Percentiles rank a stretch among this genome's conserved stretches.
Conservation (phyloP, 1,284 basidiomycete species). For the Phellopilus nigrolimitatus region DNA sequence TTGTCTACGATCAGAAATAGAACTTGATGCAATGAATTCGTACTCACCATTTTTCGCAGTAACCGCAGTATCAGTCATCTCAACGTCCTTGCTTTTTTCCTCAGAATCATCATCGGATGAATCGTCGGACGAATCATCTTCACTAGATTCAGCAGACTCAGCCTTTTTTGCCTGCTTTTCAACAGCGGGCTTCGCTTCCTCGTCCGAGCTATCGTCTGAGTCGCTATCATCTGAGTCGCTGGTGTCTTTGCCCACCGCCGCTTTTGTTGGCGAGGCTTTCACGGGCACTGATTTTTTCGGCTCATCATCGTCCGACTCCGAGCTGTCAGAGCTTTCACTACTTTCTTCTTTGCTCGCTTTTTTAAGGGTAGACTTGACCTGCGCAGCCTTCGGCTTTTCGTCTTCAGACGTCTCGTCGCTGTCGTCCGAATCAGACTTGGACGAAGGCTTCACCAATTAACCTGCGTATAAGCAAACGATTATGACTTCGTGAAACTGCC, state of each 20-base stretch:
- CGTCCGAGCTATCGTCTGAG: slow-evolving; percentile 15
- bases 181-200: slow-evolving; percentile 22
- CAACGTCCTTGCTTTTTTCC: slow-evolving; percentile 37
- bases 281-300: slow-evolving; percentile 22
- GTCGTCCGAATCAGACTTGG: slow-evolving; percentile 16
- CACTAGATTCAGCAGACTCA: slow-evolving; percentile 27
- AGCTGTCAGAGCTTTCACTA: slow-evolving; percentile 24
- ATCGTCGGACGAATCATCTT: slow-evolving; percentile 31
- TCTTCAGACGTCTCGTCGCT: slow-evolving; percentile 26
- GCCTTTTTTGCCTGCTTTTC: slow-evolving; percentile 25
- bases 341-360: slow-evolving; percentile 25
- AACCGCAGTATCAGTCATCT: slow-evolving; percentile 48
- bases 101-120: slow-evolving; percentile 33
- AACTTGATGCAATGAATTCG: slow-evolving; percentile 5
- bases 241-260: slow-evolving; percentile 23
- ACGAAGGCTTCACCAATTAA: background rate
- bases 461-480: background rate
- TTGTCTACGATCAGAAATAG: slow-evolving; percentile 14
- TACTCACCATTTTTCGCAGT: slow-evolving; percentile 28
- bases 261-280: slow-evolving; percentile 22
- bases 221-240: slow-evolving; percentile 12
- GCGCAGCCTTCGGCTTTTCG: slow-evolving; percentile 36
- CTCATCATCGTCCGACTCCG: slow-evolving; percentile 19
- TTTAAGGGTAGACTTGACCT: slow-evolving; percentile 28
- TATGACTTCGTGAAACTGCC: background rate